Base-by-base conservation (phyloP, 2,329 filamentous ascomycete species). In the Geoglossum cookeanum region DNA sequence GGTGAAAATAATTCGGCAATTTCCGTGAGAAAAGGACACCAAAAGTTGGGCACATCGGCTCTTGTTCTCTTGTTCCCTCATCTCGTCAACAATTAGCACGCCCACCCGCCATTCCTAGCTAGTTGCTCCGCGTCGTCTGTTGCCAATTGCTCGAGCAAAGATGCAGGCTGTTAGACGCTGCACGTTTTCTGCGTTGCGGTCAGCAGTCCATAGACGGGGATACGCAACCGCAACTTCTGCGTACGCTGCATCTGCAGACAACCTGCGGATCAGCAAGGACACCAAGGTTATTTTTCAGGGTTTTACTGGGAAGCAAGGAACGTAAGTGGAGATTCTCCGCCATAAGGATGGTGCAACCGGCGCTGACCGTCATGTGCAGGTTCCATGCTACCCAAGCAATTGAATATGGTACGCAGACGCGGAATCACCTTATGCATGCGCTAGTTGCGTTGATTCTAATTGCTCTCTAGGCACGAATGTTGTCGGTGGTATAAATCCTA, bases 341-440 rank as follows among this genome's bases (percentile, higher is more conserved):
- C 27, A 33, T 27, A 8, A 30, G 27, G 42, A 66, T 64, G 60
- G 66, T 68, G 13, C 27, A 37, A n/a, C 13, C 30, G 57, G 35
- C 8, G 58, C 35, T 55, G n/a, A 47, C 42, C 37, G 47, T 22
- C 3, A 35, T 15, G 59, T 60, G 63, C 65, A 97, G 91, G 66
- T 98, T 98, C 79, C 92, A 98, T 73, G 92, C 92, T 64, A 80
- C 88, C 71, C 90, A 96, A 76, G 92, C 92, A 64, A 96, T 98
- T 73, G 92, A 94, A 73, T 98, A 98, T 75, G 92, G 88, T 94
- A 87, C 70, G 65, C 64, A 47, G 57, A 51, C 53, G 9, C 45
- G 30, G 5, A 49, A 15, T 11, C 29, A 33, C 45, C n/a, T 32
- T 29, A 32, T 35, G 32, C 32, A 42, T n/a, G 30, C 15, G 8